Base-by-base conservation (phyloP, 495 filamentous ascomycete genomes). In the Podospora pseudoanserina region DNA sequence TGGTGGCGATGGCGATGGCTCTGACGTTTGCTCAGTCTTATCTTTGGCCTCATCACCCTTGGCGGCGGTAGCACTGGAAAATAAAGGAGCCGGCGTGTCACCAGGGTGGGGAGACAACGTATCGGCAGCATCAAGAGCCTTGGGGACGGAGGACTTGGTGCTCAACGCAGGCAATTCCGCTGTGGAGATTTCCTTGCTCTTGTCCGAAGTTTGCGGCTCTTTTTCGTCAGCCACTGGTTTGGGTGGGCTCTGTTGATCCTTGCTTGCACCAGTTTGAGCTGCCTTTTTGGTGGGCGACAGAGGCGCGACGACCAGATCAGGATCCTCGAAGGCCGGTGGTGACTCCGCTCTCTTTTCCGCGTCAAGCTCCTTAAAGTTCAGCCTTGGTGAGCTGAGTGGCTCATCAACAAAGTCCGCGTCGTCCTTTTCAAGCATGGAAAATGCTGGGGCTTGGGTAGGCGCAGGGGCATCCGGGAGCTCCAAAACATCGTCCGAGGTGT, bases 351-450 rank as follows among this genome's bases (percentile, higher is more conserved):
- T 72, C 4, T 75, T 63, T 59, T 79, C 79, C 19, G 74, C 75
- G 20, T 84, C 78, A 1, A 68, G 54, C 20, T 77, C 73, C 4
- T 80, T 67, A 27, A 80, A 75, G 30, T 84, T 76, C 16, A 88
- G 68, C 60, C 83, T 78, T 4, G 87, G 85, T 18, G 86, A 88
- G 65, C 83, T 87, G 55, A 90, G 77, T 28, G 89, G 87, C 71
- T 92, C 89, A 69, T 91, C 89, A 11, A 91, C 87, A 73, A 91
- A 90, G 60, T 90, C 87, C 20, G 89, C 87, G 59, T 90, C 87
- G 53, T 88, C 85, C 71, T 81, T 84, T 27, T 83, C 82, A 11
- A 84, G 71, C 61, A 83, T 80, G 11, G 81, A 82, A 3, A 82
- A 76, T 5, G 65, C 56, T 0, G 77, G 71, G 0, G 70, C 63